Base-by-base conservation (phyloP, 2,329 filamentous ascomycete species). In the Xylaria sp. region DNA sequence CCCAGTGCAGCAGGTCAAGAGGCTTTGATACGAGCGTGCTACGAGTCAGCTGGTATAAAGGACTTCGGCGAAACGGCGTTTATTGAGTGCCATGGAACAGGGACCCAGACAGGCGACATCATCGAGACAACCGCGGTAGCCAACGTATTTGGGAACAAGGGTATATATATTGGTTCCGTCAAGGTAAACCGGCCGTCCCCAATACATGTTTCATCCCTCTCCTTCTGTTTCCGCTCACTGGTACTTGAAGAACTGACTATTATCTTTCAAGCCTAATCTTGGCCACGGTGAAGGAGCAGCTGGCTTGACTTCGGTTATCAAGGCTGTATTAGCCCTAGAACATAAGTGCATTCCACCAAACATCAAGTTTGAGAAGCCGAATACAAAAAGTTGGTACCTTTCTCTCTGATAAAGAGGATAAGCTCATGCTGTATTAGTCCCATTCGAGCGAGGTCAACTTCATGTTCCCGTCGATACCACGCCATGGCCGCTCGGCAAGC, bases 1-100 rank as follows among this genome's bases (percentile, higher is more conserved):
- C 85, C 85, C 0, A 84, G 73, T 56, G 63, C 61, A 0, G 68
- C 73, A 1, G 78, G 81, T 0, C 83, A 85, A 21, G 68, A 56
- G 21, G 50, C 17, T 0, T 34, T 69, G 2, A 69, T 69, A 4
- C 24, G 53, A 21, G 21, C 34, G 0, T 27, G 59, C 4, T 67
- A 67, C 19, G 12, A 51, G 5, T 4, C n/a, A 3, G 67, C 67
- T 6, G 60, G 50, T 17, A 57, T 65, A 5, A 19, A 73, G 4
- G 77, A 76, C 55, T 56, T 78, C 47, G 73, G 74, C 2, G 74
- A 77, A 39, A 72, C 71, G 7, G 77, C 53, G 12, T 24, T 63
- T 14, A 74, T 67, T 69, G 74, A 78, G 27, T 73, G 72, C 9
- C 76, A 79, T 48, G 77, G 76, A 2, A 78, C 76, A 0, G 72